Evolutionary conservation across 2,329 filamentous ascomycete genomes (phyloP), one percentile per base, ranked within the genome.

Genomic region (Thermoascus crustaceus): DNA sequence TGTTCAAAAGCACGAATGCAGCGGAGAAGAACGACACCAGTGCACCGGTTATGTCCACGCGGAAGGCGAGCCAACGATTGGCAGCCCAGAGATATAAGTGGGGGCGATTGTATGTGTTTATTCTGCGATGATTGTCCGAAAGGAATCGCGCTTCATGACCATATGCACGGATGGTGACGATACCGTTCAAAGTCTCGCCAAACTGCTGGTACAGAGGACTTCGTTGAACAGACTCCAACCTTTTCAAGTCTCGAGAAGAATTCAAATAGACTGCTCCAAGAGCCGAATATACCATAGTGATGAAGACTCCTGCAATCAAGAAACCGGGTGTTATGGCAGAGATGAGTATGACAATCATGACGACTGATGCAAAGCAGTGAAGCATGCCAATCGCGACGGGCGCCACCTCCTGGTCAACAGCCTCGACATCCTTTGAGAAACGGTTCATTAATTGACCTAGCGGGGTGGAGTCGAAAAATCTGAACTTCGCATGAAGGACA

Each of bases 191-290:
- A 0, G 93, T 96, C 66, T 98, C 91, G 44, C 91, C 89, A 48
- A 98, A 98, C 49, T 96, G 91, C 61, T 98, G 91, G 66, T 95
- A 98, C 5, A 98, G 69, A 1, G 91, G 91, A 58, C 88, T 96
- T 54, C 89, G 76, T 58, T 95, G 85, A 1, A 96, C 80, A 5
- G 89, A 94, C 59, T 98, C 93, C 5, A 98, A 69, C 32, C 91
- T 80, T 69, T 98, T 98, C 37, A 98, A 72, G 55, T 96, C 91
- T 45, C 89, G 79, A n/a, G 91, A 96, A 0, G 89, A 83, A 47
- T 80, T 80, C 30, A 98, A 75, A 60, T 98, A 98, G 55, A 96
- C 86, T 26, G 78, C 74, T 20, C 86, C 87, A 21, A 96, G 80
- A 13, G 85, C 66, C 53, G 85, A 78, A 61, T 95, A 98, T 1